Percentiles rank a stretch among this genome's conserved stretches.
phyloP scores from a whole-genome alignment of 805 yeast genomes.

The Wickerhamiella shivajii region DNA sequence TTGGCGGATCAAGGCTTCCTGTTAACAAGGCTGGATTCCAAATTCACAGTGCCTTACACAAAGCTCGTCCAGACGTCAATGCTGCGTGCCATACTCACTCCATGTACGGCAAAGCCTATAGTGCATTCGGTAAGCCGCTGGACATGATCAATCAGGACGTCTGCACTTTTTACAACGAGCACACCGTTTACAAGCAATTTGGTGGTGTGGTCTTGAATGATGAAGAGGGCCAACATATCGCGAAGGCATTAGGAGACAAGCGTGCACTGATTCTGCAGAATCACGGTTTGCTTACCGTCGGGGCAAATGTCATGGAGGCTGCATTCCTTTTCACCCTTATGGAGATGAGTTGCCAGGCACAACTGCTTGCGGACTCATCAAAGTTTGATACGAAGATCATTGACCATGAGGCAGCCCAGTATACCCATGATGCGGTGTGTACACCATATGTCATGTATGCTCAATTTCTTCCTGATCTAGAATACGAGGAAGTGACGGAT shows the following conservation, averaged over 20 bases:
- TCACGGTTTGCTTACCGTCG: constrained; percentile 62
- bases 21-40: constrained; percentile 59
- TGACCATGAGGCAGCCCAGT: constrained; percentile 50
- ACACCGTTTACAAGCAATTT: constrained; percentile 50
- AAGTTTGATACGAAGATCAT: constrained; percentile 32
- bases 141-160: constrained; percentile 75
- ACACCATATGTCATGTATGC: constrained; percentile 57
- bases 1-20: constrained; percentile 42
- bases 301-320: constrained; percentile 59
- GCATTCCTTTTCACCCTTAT: constrained; percentile 47
- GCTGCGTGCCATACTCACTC: constrained; percentile 67
- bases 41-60: constrained; percentile 54
- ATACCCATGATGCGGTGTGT: constrained; percentile 42
- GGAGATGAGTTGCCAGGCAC: constrained; percentile 55
- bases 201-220: constrained; percentile 67
- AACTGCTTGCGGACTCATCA: constrained; percentile 46
- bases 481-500: constrained; percentile 28
- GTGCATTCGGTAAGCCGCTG: constrained; percentile 48
- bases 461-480: constrained; percentile 61
- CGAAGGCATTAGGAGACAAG: constrained; percentile 41
- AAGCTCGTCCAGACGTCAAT: constrained; percentile 52
- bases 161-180: constrained; percentile 50
- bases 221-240: constrained; percentile 48
- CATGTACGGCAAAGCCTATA: constrained; percentile 47
- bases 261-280: constrained; percentile 49